These are phyloP conservation scores for Curvularia spicifera DNA, from an alignment of 2,329 filamentous ascomycete species.

Conservation along the genomic window DNA sequence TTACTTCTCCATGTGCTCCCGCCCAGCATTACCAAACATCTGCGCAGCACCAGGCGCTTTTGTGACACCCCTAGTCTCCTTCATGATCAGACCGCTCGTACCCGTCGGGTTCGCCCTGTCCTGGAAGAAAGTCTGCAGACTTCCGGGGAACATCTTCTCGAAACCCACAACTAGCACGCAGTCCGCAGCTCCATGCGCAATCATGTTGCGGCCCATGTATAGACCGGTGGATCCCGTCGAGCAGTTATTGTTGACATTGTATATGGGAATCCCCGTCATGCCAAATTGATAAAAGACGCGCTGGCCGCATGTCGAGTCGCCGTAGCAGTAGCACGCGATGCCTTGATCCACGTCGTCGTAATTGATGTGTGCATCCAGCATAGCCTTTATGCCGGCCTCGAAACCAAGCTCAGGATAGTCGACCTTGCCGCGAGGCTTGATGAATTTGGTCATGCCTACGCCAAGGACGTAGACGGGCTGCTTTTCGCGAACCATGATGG, in stretches of 20 bases:
- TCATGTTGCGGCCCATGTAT: constrained; percentile 79
- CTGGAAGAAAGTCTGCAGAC: constrained; percentile 80
- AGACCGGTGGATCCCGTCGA: constrained; percentile 92
- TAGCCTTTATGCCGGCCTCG: constrained; percentile 87
- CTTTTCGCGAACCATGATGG: constrained; percentile 59
- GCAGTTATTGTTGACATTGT: constrained; percentile 99
- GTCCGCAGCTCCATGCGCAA: constrained; percentile 80
- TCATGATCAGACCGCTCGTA: constrained; percentile 79
- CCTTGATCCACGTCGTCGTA: constrained; percentile 97
- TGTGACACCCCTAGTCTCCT: constrained; percentile 77
- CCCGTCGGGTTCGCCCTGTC: constrained; percentile 82
- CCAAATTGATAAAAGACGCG: constrained; percentile 99
- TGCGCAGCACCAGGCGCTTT: constrained; percentile 87
- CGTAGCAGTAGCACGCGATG: constrained; percentile 97
- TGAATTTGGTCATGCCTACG: constrained; percentile 99
- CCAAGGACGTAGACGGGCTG: constrained; percentile 83
- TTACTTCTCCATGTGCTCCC: constrained; percentile 93
- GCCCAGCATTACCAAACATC: constrained; percentile 92
- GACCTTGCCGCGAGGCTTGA: constrained; percentile 92
- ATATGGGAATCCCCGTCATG: constrained; percentile 94
- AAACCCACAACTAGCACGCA: constrained; percentile 93
- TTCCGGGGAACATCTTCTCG: constrained; percentile 98
- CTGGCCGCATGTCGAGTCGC: constrained; percentile 92
- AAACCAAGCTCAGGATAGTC: constrained; percentile 95
- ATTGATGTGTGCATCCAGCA: constrained; percentile 83